phyloP scores from a whole-genome alignment of 768 basidiomycete species.

The Pisolithus sp. region DNA sequence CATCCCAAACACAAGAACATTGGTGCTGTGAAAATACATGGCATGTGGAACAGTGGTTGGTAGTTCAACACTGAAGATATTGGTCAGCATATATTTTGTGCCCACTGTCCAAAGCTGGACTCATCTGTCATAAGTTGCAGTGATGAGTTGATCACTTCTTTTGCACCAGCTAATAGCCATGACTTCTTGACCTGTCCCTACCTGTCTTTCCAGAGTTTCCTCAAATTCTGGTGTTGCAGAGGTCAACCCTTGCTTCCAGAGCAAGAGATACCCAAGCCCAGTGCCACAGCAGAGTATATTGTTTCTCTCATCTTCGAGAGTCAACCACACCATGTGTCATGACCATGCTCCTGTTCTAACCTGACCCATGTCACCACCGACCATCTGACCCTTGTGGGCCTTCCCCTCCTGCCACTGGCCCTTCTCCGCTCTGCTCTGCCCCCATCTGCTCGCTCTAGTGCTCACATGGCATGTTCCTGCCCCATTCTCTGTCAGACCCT shows the following conservation, averaged over 20 bases:
- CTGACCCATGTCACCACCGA: too few species aligned
- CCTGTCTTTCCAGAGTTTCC: background rate
- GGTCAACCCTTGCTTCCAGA: conserved; percentile 1
- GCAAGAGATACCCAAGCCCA: too few species aligned
- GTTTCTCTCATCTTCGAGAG: background rate
- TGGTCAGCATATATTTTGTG: too few species aligned
- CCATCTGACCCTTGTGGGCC: too few species aligned
- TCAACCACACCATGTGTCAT: too few species aligned
- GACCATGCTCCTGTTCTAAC: too few species aligned
- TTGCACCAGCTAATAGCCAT: conserved; percentile 4
- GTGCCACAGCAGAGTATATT: conserved; percentile 4
- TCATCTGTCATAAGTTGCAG: background rate
- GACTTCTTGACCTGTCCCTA: conserved; percentile 4
- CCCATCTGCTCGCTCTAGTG: too few species aligned
- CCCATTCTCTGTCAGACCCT: too few species aligned
- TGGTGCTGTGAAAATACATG: background rate
- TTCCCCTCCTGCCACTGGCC: too few species aligned
- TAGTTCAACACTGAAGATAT: background rate
- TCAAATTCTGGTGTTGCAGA: conserved; percentile 1
- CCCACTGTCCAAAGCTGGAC: background rate
- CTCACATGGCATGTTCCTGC: too few species aligned
- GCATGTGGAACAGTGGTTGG: background rate
- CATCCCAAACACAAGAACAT: conserved; percentile 2
- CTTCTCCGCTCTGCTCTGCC: too few species aligned
- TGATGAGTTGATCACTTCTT: background rate